Conservation (phyloP, 805 yeast species). For the Wickerhamomyces rabaulensis region DNA sequence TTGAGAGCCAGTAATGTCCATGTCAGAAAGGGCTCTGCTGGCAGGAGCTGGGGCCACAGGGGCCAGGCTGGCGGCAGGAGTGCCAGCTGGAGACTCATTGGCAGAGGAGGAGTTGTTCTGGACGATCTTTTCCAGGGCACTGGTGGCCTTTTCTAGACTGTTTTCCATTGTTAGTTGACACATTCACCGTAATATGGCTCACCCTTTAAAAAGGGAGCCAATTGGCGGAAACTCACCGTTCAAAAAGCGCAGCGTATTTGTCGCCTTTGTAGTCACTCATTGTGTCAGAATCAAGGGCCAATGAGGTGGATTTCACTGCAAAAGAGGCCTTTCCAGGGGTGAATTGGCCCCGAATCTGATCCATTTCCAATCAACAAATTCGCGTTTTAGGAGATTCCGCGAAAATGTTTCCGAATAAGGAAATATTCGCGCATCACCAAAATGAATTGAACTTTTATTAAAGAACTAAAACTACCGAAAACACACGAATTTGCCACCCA, state of each 20-base stretch:
- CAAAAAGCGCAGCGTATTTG: constrained; percentile 12
- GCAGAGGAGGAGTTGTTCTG: constrained; percentile 10
- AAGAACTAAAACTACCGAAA: no score
- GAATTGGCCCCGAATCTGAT: no score
- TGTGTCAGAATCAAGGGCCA: neutral
- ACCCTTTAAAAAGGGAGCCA: neutral
- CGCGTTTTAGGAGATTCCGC: no score
- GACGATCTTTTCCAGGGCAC: constrained; percentile 23
- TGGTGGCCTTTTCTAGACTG: constrained; percentile 24
- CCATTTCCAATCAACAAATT: neutral
- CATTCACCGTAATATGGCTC: no score
- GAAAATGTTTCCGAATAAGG: neutral
- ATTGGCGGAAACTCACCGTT: neutral
- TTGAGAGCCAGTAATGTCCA: constrained; percentile 5
- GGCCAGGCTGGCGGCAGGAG: neutral
- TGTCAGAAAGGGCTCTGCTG: constrained; percentile 6
- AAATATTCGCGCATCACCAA: neutral
- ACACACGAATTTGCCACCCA: no score
- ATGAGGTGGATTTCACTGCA: neutral
- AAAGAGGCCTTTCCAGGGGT: neutral
- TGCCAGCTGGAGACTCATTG: neutral
- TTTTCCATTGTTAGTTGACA: neutral
- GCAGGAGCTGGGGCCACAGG: neutral
- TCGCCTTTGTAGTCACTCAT: constrained; percentile 5
- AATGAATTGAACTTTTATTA: neutral